Conservation (phyloP, 1,139 yeast species). For the Lodderomyces oxycetoniae region DNA sequence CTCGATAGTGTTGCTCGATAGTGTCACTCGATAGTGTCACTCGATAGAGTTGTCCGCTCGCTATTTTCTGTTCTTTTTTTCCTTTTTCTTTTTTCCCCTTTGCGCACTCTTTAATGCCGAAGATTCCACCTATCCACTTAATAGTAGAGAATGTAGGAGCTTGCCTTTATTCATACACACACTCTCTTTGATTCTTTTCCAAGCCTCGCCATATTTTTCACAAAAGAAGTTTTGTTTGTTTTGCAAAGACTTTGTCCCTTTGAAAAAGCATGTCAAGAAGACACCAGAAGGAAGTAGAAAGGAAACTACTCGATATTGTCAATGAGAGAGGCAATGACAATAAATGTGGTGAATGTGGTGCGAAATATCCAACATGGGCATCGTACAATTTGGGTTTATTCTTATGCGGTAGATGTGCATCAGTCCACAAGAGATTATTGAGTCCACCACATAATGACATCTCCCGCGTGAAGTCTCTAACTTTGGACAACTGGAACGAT, state of each 20-base stretch:
- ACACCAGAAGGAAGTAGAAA: constrained; percentile 24
- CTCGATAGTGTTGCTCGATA: too few species aligned
- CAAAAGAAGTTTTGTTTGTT: constrained; percentile 1
- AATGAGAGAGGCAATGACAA: constrained; percentile 43
- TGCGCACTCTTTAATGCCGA: too few species aligned
- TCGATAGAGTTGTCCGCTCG: too few species aligned
- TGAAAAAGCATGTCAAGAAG: constrained; percentile 12
- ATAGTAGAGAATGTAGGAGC: too few species aligned
- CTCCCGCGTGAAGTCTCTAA: constrained; percentile 73
- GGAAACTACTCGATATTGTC: constrained; percentile 41
- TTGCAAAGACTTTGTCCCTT: too few species aligned
- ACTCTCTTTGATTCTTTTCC: neutral
- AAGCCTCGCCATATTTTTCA: too few species aligned
- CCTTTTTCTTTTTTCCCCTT: too few species aligned
- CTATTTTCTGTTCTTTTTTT: too few species aligned
- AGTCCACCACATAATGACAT: constrained; percentile 48
- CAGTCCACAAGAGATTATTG: constrained; percentile 64
- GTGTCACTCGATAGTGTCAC: too few species aligned
- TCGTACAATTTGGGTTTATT: constrained; percentile 54
- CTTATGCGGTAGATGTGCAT: constrained; percentile 75
- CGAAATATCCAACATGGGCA: constrained; percentile 58
- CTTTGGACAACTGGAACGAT: constrained; percentile 72
- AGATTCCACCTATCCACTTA: too few species aligned
- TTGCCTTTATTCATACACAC: neutral
- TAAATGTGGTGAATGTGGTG: constrained; percentile 71